Evolutionary conservation across 148 eudicot species (phyloP).

Genomic region (Polygonum maritimum): DNA sequence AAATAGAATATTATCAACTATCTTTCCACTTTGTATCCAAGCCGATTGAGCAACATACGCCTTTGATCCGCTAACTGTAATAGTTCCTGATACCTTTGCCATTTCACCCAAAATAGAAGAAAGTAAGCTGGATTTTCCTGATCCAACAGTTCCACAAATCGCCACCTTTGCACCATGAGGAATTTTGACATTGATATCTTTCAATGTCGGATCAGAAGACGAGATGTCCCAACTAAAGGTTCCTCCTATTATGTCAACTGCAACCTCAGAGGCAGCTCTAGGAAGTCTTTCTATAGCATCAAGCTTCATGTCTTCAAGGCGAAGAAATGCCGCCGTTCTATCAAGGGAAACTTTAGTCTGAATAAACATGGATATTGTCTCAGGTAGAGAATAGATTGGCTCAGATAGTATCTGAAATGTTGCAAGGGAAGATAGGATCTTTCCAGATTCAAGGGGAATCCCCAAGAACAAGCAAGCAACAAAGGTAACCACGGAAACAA

Average conservation of each 20-base stretch:
- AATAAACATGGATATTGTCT: conserved; percentile 29
- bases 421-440: conserved; percentile 37
- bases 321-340: conserved; percentile 37
- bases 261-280: conserved; percentile 22
- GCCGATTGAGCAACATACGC: conserved; percentile 49
- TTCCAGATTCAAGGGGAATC: conserved; percentile 42
- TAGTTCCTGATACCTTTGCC: conserved; percentile 28
- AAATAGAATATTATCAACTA: conserved; percentile 43
- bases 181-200: conserved; percentile 27
- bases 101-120: conserved; percentile 48
- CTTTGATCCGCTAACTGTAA: conserved; percentile 33
- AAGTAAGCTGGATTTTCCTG: conserved; percentile 47
- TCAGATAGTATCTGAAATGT: conserved; percentile 38
- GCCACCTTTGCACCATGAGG: conserved; percentile 29
- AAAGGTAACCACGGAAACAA: conserved; percentile 31
- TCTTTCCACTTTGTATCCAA: conserved; percentile 53
- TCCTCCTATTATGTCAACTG: conserved; percentile 34
- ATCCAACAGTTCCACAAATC: conserved; percentile 41
- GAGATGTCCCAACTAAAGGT: conserved; percentile 37
- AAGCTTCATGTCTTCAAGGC: conserved; percentile 32
- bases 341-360: conserved; percentile 55
- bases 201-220: conserved; percentile 15
- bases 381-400: conserved; percentile 42
- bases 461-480: conserved; percentile 30
- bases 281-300: conserved; percentile 30